A percentile compares a stretch with the other conserved stretches of the same genome.
These are phyloP conservation scores for Chaetothyriales sp. DNA, from an alignment of 2,329 filamentous ascomycete genomes.

Conservation along the genomic window DNA sequence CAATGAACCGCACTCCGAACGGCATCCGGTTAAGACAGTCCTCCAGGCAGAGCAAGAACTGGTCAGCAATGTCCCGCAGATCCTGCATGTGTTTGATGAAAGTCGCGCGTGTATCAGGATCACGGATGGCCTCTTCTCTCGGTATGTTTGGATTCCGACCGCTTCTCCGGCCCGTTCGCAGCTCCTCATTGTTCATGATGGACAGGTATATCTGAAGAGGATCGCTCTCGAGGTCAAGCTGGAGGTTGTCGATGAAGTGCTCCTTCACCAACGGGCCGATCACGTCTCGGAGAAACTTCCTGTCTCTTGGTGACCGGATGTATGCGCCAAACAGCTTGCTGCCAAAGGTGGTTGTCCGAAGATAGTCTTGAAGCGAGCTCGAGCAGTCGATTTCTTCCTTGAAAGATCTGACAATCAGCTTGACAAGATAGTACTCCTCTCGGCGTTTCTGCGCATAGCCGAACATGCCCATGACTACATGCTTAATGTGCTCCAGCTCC, in stretches of 20 bases:
- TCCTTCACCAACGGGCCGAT: constrained; percentile 74
- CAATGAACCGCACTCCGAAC: constrained; percentile 78
- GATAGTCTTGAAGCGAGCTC: constrained; percentile 62
- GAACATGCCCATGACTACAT: constrained; percentile 89
- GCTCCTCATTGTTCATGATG: constrained; percentile 91
- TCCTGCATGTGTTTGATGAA: constrained; percentile 94
- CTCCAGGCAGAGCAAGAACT: constrained; percentile 69
- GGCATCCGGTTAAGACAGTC: constrained; percentile 78
- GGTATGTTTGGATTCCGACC: constrained; percentile 69
- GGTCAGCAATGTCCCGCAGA: constrained; percentile 83
- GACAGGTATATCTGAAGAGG: constrained; percentile 94
- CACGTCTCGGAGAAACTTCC: constrained; percentile 80
- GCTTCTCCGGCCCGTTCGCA: constrained; percentile 75
- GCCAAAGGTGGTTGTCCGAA: constrained; percentile 88
- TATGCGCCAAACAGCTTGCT: constrained; percentile 73
- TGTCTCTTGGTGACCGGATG: constrained; percentile 74
- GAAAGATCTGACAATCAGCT: constrained; percentile 67
- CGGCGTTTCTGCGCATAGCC: constrained; percentile 92
- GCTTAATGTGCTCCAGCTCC: constrained; percentile 81
- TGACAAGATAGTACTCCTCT: constrained; percentile 92
- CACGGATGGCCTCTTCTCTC: constrained; percentile 85
- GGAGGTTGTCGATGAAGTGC: constrained; percentile 83
- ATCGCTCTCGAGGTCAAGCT: constrained; percentile 86
- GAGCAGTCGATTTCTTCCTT: constrained; percentile 71
- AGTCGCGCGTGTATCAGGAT: constrained; percentile 76